Conservation (phyloP, 2,329 filamentous ascomycete genomes). For the Neonectria coccinea region DNA sequence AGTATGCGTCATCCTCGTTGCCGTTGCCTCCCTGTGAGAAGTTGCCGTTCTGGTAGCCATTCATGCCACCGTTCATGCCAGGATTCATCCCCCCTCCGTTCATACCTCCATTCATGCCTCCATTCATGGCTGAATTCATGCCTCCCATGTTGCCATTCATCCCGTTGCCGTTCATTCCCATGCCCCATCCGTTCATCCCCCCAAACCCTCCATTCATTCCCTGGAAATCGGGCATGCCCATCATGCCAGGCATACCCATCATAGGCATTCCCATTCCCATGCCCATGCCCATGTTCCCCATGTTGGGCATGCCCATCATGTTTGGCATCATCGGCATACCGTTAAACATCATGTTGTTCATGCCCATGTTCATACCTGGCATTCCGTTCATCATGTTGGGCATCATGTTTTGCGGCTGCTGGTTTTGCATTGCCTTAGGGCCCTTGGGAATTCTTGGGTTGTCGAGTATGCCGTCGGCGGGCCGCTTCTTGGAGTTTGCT, state of each 20-base stretch:
- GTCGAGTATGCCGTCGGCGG: constrained; percentile 78
- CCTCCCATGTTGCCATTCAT: constrained; percentile 48
- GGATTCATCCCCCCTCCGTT: constrained; percentile 41
- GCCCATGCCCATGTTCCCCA: constrained; percentile 47
- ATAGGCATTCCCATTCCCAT: constrained; percentile 50
- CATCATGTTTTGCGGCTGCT: constrained; percentile 58
- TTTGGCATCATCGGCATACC: constrained; percentile 52
- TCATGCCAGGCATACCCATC: constrained; percentile 50
- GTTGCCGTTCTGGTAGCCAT: constrained; percentile 52
- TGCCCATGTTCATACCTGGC: constrained; percentile 55
- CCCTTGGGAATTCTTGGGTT: constrained; percentile 74
- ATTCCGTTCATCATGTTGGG: constrained; percentile 63
- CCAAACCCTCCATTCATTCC: constrained; percentile 47
- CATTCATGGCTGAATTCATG: constrained; percentile 56
- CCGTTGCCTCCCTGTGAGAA: constrained; percentile 66
- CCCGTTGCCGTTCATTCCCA: constrained; percentile 43
- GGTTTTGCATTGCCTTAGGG: constrained; percentile 73
- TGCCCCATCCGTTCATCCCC: constrained; percentile 45
- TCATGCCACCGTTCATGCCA: constrained; percentile 43
- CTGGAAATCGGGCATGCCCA: constrained; percentile 48
- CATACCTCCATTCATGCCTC: constrained; percentile 51
- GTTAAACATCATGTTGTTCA: constrained; percentile 54
- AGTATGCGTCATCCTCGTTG: constrained; percentile 90
- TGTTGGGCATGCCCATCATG: constrained; percentile 50
- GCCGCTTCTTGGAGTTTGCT: constrained; percentile 77